phyloP scores from a whole-genome alignment of 1,139 yeast species.

The Blastobotrys buckinghamii region DNA sequence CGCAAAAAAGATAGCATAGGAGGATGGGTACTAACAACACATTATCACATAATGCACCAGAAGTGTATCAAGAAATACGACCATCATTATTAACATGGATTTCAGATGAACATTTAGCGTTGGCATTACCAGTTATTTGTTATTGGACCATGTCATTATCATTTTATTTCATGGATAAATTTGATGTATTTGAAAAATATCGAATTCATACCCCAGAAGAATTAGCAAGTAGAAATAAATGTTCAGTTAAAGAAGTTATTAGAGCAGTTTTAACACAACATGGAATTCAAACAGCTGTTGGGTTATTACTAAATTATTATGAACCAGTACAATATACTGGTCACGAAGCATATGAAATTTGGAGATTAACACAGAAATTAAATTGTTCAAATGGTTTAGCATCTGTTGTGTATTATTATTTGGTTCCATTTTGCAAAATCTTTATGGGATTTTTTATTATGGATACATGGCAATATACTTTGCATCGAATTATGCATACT shows the following conservation, averaged over 20 bases:
- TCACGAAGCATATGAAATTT: constrained; percentile 59
- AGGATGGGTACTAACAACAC: constrained; percentile 7
- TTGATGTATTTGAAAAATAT: constrained; percentile 70
- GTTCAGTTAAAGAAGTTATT: constrained; percentile 59
- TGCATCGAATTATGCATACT: constrained; percentile 84
- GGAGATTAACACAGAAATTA: constrained; percentile 51
- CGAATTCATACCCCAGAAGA: constrained; percentile 92
- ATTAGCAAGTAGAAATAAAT: constrained; percentile 68
- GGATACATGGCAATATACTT: constrained; percentile 89
- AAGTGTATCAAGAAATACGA: neutral
- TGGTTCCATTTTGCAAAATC: constrained; percentile 50
- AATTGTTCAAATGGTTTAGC: constrained; percentile 16
- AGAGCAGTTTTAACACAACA: constrained; percentile 84
- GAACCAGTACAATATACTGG: constrained; percentile 71
- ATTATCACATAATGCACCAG: neutral
- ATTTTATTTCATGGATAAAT: constrained; percentile 70
- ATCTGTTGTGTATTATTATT: constrained; percentile 18
- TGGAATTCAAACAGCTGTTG: constrained; percentile 68
- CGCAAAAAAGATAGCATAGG: too few relatives aligned
- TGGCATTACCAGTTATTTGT: constrained; percentile 67
- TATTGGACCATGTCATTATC: constrained; percentile 76
- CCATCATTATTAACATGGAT: constrained; percentile 45
- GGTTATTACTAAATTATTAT: constrained; percentile 46
- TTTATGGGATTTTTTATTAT: constrained; percentile 62
- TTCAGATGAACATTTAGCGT: constrained; percentile 69